Evolutionary conservation across 495 filamentous ascomycete genomes (phyloP).

Genomic region (Penicillium tannophilum): DNA sequence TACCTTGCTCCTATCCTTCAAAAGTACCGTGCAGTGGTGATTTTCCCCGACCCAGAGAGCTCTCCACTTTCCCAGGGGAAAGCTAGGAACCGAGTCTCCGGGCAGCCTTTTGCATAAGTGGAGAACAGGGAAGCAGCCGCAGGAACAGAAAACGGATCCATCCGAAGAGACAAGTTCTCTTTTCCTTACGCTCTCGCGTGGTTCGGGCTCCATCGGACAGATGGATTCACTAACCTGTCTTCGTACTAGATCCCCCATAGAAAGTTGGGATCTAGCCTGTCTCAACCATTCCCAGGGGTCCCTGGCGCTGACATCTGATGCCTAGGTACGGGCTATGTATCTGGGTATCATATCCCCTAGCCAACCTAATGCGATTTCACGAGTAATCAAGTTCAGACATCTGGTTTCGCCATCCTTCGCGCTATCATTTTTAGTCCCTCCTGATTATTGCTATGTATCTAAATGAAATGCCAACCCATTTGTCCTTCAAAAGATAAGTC

Average conservation of each 20-base stretch:
- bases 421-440: neutral
- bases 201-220: constrained; percentile 25
- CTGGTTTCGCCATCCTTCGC: constrained; percentile 8
- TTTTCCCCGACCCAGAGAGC: neutral
- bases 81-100: constrained; percentile 32
- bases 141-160: constrained; percentile 36
- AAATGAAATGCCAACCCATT: neutral
- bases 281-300: constrained; percentile 5
- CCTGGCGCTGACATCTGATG: constrained; percentile 27
- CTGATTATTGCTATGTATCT: constrained; percentile 1
- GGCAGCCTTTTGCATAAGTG: constrained; percentile 23
- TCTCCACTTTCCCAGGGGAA: constrained; percentile 2
- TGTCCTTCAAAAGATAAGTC: neutral
- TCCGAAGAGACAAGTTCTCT: constrained; percentile 20
- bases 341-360: neutral
- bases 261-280: neutral
- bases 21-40: constrained; percentile 15
- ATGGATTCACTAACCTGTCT: constrained; percentile 10
- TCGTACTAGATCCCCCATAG: constrained; percentile 1
- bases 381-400: constrained; percentile 28
- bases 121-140: constrained; percentile 29
- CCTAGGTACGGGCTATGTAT: constrained; percentile 17
- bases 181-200: constrained; percentile 24
- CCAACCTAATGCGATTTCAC: neutral
- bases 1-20: constrained; percentile 3